A percentile compares a stretch with the other conserved stretches of the same genome.
These are phyloP conservation scores for Thelonectria rubi DNA, from an alignment of 2,329 filamentous ascomycete genomes.

Conservation along the genomic window DNA sequence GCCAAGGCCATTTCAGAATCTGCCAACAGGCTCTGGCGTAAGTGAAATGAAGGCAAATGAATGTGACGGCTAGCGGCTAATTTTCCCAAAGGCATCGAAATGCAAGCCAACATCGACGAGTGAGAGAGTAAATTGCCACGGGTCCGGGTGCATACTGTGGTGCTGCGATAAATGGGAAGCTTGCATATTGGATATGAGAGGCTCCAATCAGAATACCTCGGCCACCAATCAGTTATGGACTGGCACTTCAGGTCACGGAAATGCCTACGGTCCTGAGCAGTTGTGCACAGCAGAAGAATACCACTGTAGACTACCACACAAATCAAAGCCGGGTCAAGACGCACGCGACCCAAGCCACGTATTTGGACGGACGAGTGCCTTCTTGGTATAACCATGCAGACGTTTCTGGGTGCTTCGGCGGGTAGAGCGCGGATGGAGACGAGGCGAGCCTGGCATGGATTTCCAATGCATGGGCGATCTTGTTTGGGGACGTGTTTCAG, in stretches of 20 bases:
- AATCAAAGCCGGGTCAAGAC: neutral
- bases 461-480: too few relatives aligned
- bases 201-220: too few relatives aligned
- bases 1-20: constrained; percentile 74
- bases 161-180: constrained; percentile 10
- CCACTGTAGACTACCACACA: too few relatives aligned
- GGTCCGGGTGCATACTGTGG: neutral
- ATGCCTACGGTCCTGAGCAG: too few relatives aligned
- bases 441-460: neutral
- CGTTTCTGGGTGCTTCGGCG: neutral
- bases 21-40: constrained; percentile 75
- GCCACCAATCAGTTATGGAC: too few relatives aligned
- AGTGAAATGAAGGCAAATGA: constrained; percentile 41
- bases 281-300: too few relatives aligned
- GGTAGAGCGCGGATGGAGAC: neutral
- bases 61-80: constrained; percentile 27
- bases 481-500: too few relatives aligned
- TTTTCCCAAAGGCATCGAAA: constrained; percentile 55
- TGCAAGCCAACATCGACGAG: constrained; percentile 60
- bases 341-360: neutral
- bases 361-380: neutral
- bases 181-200: too few relatives aligned
- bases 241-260: too few relatives aligned
- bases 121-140: constrained; percentile 47
- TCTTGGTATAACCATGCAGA: neutral